Percentiles rank a stretch among this genome's conserved stretches.
Conservation (phyloP, 805 yeast genomes). For the Debaryomyces maramus region DNA sequence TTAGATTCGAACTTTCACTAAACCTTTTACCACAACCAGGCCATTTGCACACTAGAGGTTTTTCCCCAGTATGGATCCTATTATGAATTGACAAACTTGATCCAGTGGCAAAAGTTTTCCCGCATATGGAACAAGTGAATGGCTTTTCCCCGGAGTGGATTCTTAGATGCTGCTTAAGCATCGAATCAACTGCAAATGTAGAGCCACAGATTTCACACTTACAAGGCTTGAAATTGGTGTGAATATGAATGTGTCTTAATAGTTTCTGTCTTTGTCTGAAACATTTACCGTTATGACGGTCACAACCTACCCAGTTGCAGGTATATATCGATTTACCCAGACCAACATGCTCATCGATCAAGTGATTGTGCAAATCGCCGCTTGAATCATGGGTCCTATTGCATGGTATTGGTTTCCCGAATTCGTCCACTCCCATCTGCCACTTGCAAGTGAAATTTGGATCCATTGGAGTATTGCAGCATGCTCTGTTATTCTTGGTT, state of each 20-base stretch:
- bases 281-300: constrained; percentile 52
- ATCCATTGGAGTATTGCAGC: constrained; percentile 16
- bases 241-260: constrained; percentile 82
- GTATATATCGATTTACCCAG: constrained; percentile 67
- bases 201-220: constrained; percentile 69
- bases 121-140: constrained; percentile 69
- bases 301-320: constrained; percentile 82
- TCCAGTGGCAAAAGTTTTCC: constrained; percentile 76
- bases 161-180: constrained; percentile 78
- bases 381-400: constrained; percentile 48
- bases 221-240: constrained; percentile 81
- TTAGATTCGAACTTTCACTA: constrained; percentile 84
- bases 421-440: constrained; percentile 32
- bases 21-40: constrained; percentile 83
- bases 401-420: constrained; percentile 47
- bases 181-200: constrained; percentile 72
- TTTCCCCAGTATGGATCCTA: constrained; percentile 87
- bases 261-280: constrained; percentile 86
- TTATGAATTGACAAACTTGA: constrained; percentile 81
- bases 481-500: constrained; percentile 1
- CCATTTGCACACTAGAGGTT: constrained; percentile 76
- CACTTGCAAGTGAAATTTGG: constrained; percentile 46
- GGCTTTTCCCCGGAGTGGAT: constrained; percentile 92
- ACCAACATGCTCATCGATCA: constrained; percentile 67
- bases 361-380: constrained; percentile 68